These are phyloP conservation scores for Solanum lignicaule DNA, from an alignment of 257 asterid species.

Conservation along the genomic window DNA sequence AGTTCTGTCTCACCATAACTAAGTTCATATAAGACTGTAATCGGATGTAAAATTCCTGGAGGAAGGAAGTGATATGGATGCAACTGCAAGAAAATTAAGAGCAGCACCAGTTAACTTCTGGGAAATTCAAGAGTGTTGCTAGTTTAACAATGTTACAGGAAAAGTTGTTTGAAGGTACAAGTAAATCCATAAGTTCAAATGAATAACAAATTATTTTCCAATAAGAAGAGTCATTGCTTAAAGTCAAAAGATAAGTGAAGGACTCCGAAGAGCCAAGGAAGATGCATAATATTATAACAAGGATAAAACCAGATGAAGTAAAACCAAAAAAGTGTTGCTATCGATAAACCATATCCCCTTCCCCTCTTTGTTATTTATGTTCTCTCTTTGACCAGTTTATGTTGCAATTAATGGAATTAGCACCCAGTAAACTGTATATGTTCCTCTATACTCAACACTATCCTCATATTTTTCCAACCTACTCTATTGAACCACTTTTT, in stretches of 20 bases:
- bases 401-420: background rate
- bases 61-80: slow-evolving; percentile 87
- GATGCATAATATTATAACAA: background rate
- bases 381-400: background rate
- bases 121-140: background rate
- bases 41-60: slow-evolving; percentile 67
- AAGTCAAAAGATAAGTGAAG: background rate
- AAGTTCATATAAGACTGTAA: slow-evolving; percentile 70
- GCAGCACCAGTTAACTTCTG: background rate
- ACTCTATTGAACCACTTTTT: background rate
- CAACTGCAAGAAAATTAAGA: slow-evolving; percentile 41
- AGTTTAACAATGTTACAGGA: background rate
- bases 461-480: background rate
- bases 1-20: slow-evolving; percentile 89
- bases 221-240: background rate
- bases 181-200: background rate
- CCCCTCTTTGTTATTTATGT: background rate
- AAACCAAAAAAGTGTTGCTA: background rate
- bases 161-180: background rate
- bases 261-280: background rate
- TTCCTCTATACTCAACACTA: background rate
- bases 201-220: background rate
- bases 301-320: background rate
- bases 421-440: background rate
- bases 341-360: background rate